Base-by-base conservation (phyloP, 2,329 filamentous ascomycete genomes). In the Aspergillus tubingensis region DNA sequence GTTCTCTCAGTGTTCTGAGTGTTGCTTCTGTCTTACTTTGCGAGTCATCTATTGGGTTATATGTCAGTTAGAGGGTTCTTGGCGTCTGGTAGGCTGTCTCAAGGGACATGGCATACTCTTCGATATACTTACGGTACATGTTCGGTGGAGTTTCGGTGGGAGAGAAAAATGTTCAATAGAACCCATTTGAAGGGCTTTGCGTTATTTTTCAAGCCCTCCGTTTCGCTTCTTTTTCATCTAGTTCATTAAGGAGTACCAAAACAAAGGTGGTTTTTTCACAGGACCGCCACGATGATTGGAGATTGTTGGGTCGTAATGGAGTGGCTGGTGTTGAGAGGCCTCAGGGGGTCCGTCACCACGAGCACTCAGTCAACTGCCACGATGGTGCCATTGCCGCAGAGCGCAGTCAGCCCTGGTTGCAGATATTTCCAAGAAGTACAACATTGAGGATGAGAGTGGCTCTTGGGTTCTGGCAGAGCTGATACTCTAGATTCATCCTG, bases 111-210 rank as follows among this genome's bases (percentile, higher is more conserved):
- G 8, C 23, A 30, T 36, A n/a, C n/a, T 32, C 10, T 36, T 47
- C n/a, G 53, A 27, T 55, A 55, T 55, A 55, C 53, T 15, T 55
- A 55, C 53, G 39, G 53, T 47, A 21, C 43, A 50, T 43, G 53
- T n/a, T 55, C 17, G 39, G 27, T 21, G 39, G 53, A 47, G 39
- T 47, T 21, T 55, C 23, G 39, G 38, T 30, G 23, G n/a, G 4
- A 25, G 19, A 13, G 25, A 23, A 27, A 13, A 55, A 47, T 13
- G 19, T 8, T 21, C 27, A 27, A 17, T 4, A 55, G 7, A 25
- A 11, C 23, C 32, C 36, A 15, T 32, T 23, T 15, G 7, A 15
- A 39, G 30, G 25, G 13, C 41, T 21, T 7, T 17, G 30, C 4
- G 15, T 23, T 47, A 2, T 41, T 55, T 5, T 47, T 10, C 8